phyloP scores from a whole-genome alignment of 2,329 filamentous ascomycete genomes.

The Fusarium sp. region DNA sequence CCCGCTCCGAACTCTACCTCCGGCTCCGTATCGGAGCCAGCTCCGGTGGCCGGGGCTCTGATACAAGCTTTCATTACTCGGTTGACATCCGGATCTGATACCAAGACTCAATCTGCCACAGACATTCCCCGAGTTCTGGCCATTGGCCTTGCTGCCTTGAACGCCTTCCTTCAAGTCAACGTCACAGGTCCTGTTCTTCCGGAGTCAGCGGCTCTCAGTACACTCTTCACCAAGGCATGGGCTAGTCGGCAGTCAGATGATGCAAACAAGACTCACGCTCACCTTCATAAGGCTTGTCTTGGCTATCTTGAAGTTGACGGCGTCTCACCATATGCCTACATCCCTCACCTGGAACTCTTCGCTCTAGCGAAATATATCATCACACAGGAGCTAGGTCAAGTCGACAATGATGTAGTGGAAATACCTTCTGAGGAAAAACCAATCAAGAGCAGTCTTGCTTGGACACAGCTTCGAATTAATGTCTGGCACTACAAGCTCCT shows the following conservation, averaged over 20 bases:
- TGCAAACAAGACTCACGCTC: constrained; percentile 46
- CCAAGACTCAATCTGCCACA: not conserved
- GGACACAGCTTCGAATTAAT: constrained; percentile 77
- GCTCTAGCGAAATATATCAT: constrained; percentile 73
- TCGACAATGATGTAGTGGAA: constrained; percentile 41
- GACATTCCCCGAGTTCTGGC: constrained; percentile 37
- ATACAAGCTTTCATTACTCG: constrained; percentile 35
- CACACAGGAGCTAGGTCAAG: constrained; percentile 42
- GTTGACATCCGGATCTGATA: constrained; percentile 19
- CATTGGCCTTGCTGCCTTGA: constrained; percentile 60
- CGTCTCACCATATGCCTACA: constrained; percentile 85
- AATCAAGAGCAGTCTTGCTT: constrained; percentile 62
- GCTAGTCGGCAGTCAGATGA: constrained; percentile 20
- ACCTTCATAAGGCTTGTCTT: constrained; percentile 70
- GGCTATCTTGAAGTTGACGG: constrained; percentile 81
- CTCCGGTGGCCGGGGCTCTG: constrained; percentile 38
- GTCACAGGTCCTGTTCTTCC: constrained; percentile 86
- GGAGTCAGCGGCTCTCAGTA: constrained; percentile 47
- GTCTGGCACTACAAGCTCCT: constrained; percentile 75
- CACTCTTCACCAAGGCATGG: constrained; percentile 57
- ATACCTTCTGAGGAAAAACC: constrained; percentile 49
- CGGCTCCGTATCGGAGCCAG: constrained; percentile 36
- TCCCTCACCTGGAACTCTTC: constrained; percentile 86
- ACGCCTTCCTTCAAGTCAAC: constrained; percentile 86
- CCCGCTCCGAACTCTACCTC: constrained; percentile 33